Evolutionary conservation across 805 yeast species (phyloP).

Genomic region (Phaffomyces thermotolerans): DNA sequence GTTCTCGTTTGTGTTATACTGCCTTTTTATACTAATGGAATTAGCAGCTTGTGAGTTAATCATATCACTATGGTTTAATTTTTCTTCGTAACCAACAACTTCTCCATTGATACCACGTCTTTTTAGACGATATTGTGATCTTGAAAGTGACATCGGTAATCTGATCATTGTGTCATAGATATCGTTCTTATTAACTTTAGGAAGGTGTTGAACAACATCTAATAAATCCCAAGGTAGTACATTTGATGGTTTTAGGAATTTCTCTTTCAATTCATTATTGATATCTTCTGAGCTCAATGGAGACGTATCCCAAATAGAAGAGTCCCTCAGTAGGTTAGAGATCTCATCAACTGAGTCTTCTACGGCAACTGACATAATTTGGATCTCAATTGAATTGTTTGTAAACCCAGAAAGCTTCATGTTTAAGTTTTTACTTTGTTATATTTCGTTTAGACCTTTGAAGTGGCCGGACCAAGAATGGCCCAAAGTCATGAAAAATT

Average conservation of each 20-base stretch:
- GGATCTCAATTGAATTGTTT: background rate
- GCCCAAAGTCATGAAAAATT: background rate
- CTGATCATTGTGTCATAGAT: conserved; percentile 33
- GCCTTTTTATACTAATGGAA: conserved; percentile 67
- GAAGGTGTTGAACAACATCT: conserved; percentile 56
- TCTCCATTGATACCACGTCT: conserved; percentile 71
- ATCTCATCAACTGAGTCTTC: conserved; percentile 2
- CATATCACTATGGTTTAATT: conserved; percentile 40
- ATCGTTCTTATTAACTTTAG: conserved; percentile 27
- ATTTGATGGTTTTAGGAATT: conserved; percentile 56
- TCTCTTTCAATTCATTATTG: conserved; percentile 24
- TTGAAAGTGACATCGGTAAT: conserved; percentile 52
- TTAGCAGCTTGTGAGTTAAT: conserved; percentile 51
- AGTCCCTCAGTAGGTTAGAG: conserved; percentile 1
- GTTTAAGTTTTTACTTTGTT: background rate
- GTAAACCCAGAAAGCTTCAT: too few species aligned
- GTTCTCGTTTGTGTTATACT: conserved; percentile 53
- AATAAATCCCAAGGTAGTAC: conserved; percentile 64
- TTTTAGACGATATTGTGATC: conserved; percentile 61
- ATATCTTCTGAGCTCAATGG: background rate
- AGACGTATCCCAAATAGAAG: background rate
- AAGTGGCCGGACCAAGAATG: background rate
- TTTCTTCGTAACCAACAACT: conserved; percentile 58
- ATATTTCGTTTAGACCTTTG: background rate
- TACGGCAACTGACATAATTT: background rate